Conservation (phyloP, 148 eudicot genomes). For the Amaranthus cruentus region DNA sequence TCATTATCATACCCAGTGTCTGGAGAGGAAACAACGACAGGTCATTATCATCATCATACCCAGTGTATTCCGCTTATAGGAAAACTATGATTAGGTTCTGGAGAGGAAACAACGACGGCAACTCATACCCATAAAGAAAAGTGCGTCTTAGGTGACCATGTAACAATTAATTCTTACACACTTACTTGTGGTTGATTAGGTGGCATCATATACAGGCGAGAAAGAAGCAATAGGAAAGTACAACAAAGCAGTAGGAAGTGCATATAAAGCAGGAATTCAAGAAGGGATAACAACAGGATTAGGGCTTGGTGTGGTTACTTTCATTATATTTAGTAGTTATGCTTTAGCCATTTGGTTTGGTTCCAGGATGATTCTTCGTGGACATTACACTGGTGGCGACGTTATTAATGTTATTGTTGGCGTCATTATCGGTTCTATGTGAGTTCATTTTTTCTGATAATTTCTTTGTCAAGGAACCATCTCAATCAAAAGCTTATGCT, state of each 20-base stretch:
- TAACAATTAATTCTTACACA: too few species aligned
- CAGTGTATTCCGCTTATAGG: too few species aligned
- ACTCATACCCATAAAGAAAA: too few species aligned
- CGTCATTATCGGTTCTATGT: slow-evolving; percentile 59
- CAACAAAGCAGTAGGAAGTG: slow-evolving; percentile 33
- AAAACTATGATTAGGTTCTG: too few species aligned
- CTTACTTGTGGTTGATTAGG: slow-evolving; percentile 25
- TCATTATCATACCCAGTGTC: too few species aligned
- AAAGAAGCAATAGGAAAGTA: slow-evolving; percentile 45
- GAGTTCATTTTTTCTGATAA: slow-evolving; percentile 15
- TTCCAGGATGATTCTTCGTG: slow-evolving; percentile 46
- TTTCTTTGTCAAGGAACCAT: neutral
- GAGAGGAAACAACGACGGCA: too few species aligned
- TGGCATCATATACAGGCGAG: slow-evolving; percentile 76
- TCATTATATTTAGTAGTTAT: slow-evolving; percentile 36
- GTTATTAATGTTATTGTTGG: slow-evolving; percentile 52
- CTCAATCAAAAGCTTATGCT: too few species aligned
- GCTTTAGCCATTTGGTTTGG: slow-evolving; percentile 71
- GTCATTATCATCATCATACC: too few species aligned
- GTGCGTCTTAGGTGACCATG: too few species aligned
- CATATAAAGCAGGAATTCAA: slow-evolving; percentile 41
- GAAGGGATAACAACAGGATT: slow-evolving; percentile 52
- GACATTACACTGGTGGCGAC: slow-evolving; percentile 48
- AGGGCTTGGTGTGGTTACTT: slow-evolving; percentile 43
- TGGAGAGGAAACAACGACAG: too few species aligned